phyloP scores from a whole-genome alignment of 2,329 filamentous ascomycete genomes.

The Pseudogymnoascus sp. region DNA sequence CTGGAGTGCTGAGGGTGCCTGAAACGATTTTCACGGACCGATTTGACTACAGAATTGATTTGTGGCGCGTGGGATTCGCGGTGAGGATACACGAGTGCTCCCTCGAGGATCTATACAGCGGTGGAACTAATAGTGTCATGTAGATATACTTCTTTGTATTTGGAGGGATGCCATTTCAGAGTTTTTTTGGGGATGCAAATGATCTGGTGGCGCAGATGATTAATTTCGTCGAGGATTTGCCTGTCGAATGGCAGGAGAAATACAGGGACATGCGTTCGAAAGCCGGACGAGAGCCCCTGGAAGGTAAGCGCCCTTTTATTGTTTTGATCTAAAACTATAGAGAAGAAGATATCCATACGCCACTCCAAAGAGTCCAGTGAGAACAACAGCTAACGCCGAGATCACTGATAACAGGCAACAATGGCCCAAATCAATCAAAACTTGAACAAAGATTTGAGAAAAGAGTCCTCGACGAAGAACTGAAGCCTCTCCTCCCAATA shows the following conservation, averaged over 20 bases:
- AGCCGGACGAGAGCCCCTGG: neutral
- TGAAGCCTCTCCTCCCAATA: neutral
- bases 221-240: conserved; percentile 15
- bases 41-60: conserved; percentile 23
- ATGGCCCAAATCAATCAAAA: conserved; percentile 13
- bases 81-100: neutral
- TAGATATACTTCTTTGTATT: conserved; percentile 18
- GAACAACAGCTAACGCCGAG: neutral
- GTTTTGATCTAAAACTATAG: conserved; percentile 4
- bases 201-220: conserved; percentile 16
- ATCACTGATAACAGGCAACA: neutral
- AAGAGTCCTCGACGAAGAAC: neutral
- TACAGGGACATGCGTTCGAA: conserved; percentile 9
- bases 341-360: neutral
- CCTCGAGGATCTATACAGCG: neutral
- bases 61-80: conserved; percentile 21
- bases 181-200: neutral
- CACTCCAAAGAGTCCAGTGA: neutral
- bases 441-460: neutral
- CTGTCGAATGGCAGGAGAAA: conserved; percentile 16
- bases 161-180: conserved; percentile 12
- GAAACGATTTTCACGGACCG: conserved; percentile 23
- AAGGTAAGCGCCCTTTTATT: neutral
- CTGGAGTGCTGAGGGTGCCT: conserved; percentile 18
- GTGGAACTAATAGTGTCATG: neutral